phyloP scores from a whole-genome alignment of 352 stramenopile genomes.

The Pythium apleroticum region DNA sequence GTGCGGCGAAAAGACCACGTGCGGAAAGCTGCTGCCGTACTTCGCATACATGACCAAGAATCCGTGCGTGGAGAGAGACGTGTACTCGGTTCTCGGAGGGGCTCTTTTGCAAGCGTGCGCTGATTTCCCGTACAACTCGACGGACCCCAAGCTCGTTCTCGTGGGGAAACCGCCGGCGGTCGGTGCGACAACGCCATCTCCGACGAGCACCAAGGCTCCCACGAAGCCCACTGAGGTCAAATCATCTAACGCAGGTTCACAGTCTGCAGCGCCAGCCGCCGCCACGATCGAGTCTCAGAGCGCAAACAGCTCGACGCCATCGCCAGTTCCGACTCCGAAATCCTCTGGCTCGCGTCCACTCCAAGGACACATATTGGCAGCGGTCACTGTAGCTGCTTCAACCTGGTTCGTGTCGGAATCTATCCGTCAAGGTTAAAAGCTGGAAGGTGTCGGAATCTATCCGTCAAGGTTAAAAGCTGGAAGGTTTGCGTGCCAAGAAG shows the following conservation, averaged over 20 bases:
- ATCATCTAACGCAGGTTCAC: not conserved
- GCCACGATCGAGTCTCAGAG: not conserved
- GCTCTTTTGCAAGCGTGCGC: not conserved
- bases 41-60: constrained; percentile 4
- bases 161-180: constrained; percentile 11
- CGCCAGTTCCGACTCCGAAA: not conserved
- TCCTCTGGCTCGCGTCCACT: not conserved
- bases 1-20: not conserved
- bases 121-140: not conserved
- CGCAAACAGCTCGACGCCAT: not conserved
- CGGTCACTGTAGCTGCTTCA: not conserved
- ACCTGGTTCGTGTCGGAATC: not conserved
- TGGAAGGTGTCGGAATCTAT: not conserved
- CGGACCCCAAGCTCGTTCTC: not conserved
- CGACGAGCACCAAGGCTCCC: not conserved
- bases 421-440: too few species aligned
- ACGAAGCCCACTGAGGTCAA: not conserved
- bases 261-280: not conserved
- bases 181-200: not conserved
- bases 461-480: too few species aligned
- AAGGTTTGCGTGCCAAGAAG: too few species aligned
- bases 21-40: constrained; percentile 4
- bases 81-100: not conserved
- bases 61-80: not conserved
- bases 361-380: not conserved